Evolutionary conservation across 768 basidiomycete species (phyloP).

Genomic region (Serendipita indica): DNA sequence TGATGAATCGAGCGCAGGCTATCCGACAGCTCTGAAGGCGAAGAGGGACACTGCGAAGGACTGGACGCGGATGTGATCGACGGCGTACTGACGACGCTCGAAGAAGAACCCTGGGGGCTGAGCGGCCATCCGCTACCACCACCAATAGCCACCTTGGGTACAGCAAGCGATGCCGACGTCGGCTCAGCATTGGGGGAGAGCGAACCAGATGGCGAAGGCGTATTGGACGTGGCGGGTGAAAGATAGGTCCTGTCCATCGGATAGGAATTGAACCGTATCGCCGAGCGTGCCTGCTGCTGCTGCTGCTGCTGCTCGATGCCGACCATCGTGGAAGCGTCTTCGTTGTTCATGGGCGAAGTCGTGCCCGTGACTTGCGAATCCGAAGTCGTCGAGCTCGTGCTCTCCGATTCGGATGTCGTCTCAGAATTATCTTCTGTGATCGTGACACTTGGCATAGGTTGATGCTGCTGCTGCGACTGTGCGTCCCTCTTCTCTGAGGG

Average conservation of each 20-base stretch:
- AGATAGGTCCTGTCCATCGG: constrained; percentile 1
- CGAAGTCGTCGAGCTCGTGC: constrained; percentile 1
- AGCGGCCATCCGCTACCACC: background rate
- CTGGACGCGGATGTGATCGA: constrained; percentile 5
- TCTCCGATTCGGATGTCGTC: background rate
- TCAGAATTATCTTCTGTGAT: background rate
- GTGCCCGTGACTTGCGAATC: background rate
- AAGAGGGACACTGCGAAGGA: constrained; percentile 7
- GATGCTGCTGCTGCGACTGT: no score
- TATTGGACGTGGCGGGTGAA: background rate
- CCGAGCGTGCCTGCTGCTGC: background rate
- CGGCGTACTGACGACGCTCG: background rate
- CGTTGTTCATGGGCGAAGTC: background rate
- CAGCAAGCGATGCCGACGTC: background rate
- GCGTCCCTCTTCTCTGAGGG: background rate
- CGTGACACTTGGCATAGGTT: background rate
- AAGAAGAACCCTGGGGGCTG: background rate
- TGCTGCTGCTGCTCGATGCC: no score
- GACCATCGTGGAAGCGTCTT: background rate
- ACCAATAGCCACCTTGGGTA: background rate
- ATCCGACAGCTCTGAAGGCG: constrained; percentile 4
- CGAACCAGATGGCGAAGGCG: background rate
- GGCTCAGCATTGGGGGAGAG: background rate
- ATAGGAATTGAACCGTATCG: constrained; percentile 1
- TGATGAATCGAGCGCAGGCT: constrained; percentile 2